Evolutionary conservation across 371 early-diverging fungal genomes (phyloP).

Genomic region (Actinomortierella ambigua): DNA sequence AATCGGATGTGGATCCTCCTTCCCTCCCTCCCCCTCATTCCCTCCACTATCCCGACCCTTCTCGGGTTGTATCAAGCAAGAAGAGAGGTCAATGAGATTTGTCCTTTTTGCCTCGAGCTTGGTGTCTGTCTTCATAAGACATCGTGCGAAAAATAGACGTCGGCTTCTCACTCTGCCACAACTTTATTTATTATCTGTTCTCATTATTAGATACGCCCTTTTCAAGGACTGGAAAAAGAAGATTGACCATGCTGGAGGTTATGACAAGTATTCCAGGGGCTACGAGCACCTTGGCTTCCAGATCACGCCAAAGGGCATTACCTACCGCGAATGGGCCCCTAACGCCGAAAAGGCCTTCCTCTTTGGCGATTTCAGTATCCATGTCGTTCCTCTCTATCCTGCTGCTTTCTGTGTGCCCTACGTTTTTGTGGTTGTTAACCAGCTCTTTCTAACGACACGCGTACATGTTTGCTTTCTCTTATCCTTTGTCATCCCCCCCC

Average conservation of each 20-base stretch:
- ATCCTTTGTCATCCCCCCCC: no score
- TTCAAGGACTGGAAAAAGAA: constrained; percentile 68
- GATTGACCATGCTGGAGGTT: constrained; percentile 78
- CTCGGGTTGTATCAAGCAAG: no score
- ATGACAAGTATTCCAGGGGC: constrained; percentile 80
- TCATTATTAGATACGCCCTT: constrained; percentile 48
- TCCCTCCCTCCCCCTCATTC: not conserved
- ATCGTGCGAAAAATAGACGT: no score
- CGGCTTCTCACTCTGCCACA: not conserved
- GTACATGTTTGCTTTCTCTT: no score
- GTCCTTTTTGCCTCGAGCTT: no score
- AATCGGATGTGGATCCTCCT: not conserved
- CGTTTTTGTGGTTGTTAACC: constrained; percentile 1
- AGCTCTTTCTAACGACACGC: constrained; percentile 2
- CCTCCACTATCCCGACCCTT: not conserved
- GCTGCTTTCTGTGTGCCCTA: not conserved
- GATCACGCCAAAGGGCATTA: constrained; percentile 61
- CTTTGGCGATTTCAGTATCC: constrained; percentile 90
- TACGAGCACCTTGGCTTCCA: constrained; percentile 84
- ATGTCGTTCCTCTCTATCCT: not conserved
- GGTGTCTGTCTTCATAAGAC: no score
- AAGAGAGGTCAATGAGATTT: no score
- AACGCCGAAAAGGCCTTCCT: constrained; percentile 79
- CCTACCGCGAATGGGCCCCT: constrained; percentile 96
- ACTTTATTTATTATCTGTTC: not conserved